Base-by-base conservation (phyloP, 176 grass and related monocot genomes). In the Echinochloa phyllopogon region DNA sequence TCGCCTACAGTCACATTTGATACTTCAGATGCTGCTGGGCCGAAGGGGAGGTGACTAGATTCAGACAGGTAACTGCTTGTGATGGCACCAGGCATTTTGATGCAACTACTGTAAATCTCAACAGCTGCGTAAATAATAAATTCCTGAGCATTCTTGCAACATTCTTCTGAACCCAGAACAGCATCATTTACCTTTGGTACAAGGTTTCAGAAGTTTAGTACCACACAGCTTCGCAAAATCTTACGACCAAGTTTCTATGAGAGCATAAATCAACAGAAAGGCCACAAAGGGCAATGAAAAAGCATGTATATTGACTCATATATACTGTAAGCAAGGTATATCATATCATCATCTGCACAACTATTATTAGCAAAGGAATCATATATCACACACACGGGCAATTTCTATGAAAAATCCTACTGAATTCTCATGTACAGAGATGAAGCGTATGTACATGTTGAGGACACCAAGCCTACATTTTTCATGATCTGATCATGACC, bases 401-500 rank as follows among this genome's bases (percentile, higher is more conserved):
- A 59, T 16, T 48, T 77, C 1, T 82, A 68, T 9, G 4, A 76
- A 82, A 25, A 82, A 78, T 78, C 49, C 79, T 90, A 86, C 17
- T 7, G 7, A 58, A 71, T 48, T 77, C 36, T 65, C 88, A 72
- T 82, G 24, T 86, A 90, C 88, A 86, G 58, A 58, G 78, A 36
- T 50, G 79, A 78, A 78, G 64, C 73, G 59, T 83, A 82, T 83
- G 66, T 79, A 86, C 84, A 79, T 66, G 58, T 66, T 59, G 41
- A 49, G 29, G 17, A 57, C 23, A 72, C 13, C 18, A 38, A 58
- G 74, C 55, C 37, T 80, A 55, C 56, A 73, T 80, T 80, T 80
- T 63, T 52, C 17, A 74, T 58, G 38, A 69, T 58, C 39, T 56
- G 13, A 75, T 49, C 48, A 42, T 66, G 58, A 74, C 23, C 39